Percentiles rank a stretch among this genome's conserved stretches.
These are phyloP conservation scores for Leersia perrieri DNA, from an alignment of 176 grass and related monocot genomes.

Conservation along the genomic window DNA sequence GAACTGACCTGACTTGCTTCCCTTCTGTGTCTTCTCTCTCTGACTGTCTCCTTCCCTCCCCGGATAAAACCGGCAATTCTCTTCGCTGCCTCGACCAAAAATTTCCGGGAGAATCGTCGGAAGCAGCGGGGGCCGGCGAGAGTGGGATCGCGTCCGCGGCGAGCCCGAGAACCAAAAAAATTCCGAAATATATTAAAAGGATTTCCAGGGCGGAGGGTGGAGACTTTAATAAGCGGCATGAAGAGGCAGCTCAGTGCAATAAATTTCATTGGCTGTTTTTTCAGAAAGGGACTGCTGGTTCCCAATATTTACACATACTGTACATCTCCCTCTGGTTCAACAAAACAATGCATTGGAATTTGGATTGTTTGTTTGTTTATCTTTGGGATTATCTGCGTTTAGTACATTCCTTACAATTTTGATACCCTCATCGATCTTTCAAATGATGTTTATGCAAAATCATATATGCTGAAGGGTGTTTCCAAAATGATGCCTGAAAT, in stretches of 20 bases:
- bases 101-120: conserved; percentile 38
- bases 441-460: not conserved
- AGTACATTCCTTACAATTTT: not conserved
- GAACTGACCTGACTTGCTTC: conserved; percentile 25
- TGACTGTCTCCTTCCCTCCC: not conserved
- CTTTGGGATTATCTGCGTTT: not conserved
- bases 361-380: conserved; percentile 18
- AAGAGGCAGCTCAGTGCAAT: conserved; percentile 40
- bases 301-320: conserved; percentile 18
- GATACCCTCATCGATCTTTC: not conserved
- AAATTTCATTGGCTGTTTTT: conserved; percentile 33
- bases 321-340: conserved; percentile 15
- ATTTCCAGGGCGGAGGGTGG: conserved; percentile 1
- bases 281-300: not conserved
- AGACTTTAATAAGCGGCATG: conserved; percentile 46
- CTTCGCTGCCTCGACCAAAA: not conserved
- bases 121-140: conserved; percentile 16
- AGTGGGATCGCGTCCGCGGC: conserved; percentile 40
- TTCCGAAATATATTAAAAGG: conserved; percentile 37
- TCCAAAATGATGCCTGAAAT: not conserved
- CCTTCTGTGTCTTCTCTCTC: not conserved
- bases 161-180: conserved; percentile 51
- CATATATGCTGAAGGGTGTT: not conserved
- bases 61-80: conserved; percentile 31
- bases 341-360: conserved; percentile 24